Conservation (phyloP, 257 asterid species). For the Solanum paucissectum region DNA sequence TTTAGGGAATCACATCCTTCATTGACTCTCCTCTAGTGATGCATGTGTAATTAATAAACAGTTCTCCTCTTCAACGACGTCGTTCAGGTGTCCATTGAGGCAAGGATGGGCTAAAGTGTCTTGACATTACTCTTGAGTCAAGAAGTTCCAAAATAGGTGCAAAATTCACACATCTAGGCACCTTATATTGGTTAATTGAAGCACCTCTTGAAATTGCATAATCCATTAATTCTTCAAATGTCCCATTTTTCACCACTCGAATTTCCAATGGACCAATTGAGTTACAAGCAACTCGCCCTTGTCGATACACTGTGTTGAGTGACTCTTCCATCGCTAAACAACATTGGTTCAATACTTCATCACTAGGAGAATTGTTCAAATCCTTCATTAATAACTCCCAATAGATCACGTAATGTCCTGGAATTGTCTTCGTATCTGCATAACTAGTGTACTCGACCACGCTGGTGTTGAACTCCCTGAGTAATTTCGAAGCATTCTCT, state of each 20-base stretch:
- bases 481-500: slow-evolving; percentile 52
- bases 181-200: slow-evolving; percentile 91
- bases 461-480: slow-evolving; percentile 35
- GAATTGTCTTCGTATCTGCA: slow-evolving; percentile 78
- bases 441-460: slow-evolving; percentile 96
- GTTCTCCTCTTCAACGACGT: slow-evolving; percentile 22
- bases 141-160: slow-evolving; percentile 85
- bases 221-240: slow-evolving; percentile 94
- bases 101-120: slow-evolving; percentile 76
- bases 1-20: slow-evolving; percentile 24
- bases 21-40: slow-evolving; percentile 15
- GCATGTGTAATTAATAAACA: background rate
- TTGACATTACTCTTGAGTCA: slow-evolving; percentile 74
- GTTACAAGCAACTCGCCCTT: slow-evolving; percentile 75
- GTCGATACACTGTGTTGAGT: slow-evolving; percentile 89
- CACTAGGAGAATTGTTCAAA: slow-evolving; percentile 32
- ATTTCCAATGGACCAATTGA: slow-evolving; percentile 92
- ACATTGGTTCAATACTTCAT: slow-evolving; percentile 36
- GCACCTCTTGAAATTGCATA: slow-evolving; percentile 96
- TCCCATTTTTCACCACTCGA: slow-evolving; percentile 76
- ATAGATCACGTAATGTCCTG: slow-evolving; percentile 84
- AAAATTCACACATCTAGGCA: slow-evolving; percentile 78
- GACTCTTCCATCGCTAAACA: slow-evolving; percentile 88
- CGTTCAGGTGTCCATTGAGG: slow-evolving; percentile 85
- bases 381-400: slow-evolving; percentile 79